A percentile compares a stretch with the other conserved stretches of the same genome.
Evolutionary conservation across 805 yeast genomes (phyloP).

Genomic region (Candida xiaguanensis): DNA sequence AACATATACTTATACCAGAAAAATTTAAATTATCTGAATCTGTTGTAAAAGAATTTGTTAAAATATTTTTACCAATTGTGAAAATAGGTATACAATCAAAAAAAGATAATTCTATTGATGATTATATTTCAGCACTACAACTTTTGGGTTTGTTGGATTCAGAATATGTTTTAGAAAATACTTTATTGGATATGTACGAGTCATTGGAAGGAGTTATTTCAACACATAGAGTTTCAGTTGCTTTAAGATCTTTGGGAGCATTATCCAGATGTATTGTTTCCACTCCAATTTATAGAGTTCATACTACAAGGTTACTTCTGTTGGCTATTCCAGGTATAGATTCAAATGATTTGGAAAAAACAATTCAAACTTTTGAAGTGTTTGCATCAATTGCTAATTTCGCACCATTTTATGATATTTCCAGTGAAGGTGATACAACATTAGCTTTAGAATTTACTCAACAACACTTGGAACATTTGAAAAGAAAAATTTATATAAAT

Average conservation of each 20-base stretch:
- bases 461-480: constrained; percentile 57
- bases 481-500: constrained; percentile 32
- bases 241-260: constrained; percentile 63
- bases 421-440: constrained; percentile 37
- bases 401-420: constrained; percentile 66
- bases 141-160: constrained; percentile 66
- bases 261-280: constrained; percentile 64
- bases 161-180: constrained; percentile 45
- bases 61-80: constrained; percentile 52
- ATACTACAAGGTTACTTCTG: constrained; percentile 68
- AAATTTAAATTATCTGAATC: constrained; percentile 29
- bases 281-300: constrained; percentile 66
- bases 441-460: constrained; percentile 55
- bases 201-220: constrained; percentile 67
- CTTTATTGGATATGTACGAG: constrained; percentile 72
- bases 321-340: constrained; percentile 80
- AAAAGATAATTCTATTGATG: constrained; percentile 48
- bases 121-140: constrained; percentile 57
- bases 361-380: constrained; percentile 63
- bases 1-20: constrained; percentile 21
- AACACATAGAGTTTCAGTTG: constrained; percentile 74
- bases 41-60: constrained; percentile 43
- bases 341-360: constrained; percentile 76
- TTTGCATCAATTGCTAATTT: constrained; percentile 68
- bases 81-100: constrained; percentile 79